Evolutionary conservation across 768 basidiomycete genomes (phyloP).

Genomic region (Podaxis mareebaensis): DNA sequence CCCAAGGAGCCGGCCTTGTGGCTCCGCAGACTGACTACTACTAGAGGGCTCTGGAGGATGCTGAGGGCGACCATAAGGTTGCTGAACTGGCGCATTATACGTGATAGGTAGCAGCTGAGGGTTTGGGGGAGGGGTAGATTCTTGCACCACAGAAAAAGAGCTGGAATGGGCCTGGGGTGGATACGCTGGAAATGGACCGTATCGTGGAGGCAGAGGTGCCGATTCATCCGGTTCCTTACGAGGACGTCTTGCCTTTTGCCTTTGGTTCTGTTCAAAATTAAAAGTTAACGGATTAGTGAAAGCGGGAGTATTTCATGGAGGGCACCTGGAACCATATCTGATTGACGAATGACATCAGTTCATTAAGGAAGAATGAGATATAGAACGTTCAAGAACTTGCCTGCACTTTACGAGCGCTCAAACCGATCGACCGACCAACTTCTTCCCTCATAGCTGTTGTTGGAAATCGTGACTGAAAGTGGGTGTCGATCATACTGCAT

Average conservation of each 20-base stretch:
- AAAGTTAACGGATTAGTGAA: constrained; percentile 24
- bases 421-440: constrained; percentile 82
- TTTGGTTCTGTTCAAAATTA: constrained; percentile 63
- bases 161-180: constrained; percentile 9
- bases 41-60: constrained; percentile 28
- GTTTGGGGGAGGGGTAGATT: constrained; percentile 5
- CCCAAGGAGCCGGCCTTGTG: constrained; percentile 46
- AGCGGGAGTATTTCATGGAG: constrained; percentile 18
- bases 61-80: constrained; percentile 18
- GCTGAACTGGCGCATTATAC: constrained; percentile 16
- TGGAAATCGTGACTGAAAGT: constrained; percentile 77
- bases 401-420: constrained; percentile 90
- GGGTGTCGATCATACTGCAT: not conserved
- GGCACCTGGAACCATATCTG: constrained; percentile 90
- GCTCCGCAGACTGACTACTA: constrained; percentile 31
- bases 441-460: constrained; percentile 87
- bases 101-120: constrained; percentile 10
- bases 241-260: constrained; percentile 83
- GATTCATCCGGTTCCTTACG: constrained; percentile 59
- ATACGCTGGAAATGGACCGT: constrained; percentile 54
- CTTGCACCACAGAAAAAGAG: constrained; percentile 15
- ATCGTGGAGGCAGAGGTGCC: constrained; percentile 57
- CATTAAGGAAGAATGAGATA: not conserved
- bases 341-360: constrained; percentile 23
- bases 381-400: constrained; percentile 41